Base-by-base conservation (phyloP, 768 basidiomycete species). In the Suillus plorans region DNA sequence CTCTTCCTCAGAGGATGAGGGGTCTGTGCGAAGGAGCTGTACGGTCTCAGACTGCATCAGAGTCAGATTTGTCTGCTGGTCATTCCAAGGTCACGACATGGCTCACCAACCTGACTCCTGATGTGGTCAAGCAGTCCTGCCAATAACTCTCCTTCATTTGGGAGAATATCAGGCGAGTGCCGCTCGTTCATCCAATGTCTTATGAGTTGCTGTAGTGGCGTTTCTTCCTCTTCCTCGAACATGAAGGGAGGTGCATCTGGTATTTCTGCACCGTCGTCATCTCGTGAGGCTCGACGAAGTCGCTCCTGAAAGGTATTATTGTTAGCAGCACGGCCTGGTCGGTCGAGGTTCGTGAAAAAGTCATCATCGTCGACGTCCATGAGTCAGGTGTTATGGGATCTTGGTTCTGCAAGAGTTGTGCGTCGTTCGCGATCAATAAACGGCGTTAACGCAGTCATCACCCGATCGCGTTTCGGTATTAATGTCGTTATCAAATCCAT, bases 161-260 rank as follows among this genome's bases (percentile, higher is more conserved):
- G 86, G 31, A 95, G 78, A 31, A 95, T 84, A 70, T 94, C 92
- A 2, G 92, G 93, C 8, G 90, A 85, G 69, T 91, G 86, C 52
- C 93, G 80, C 69, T 95, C 93, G 79, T 94, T 91, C 81, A 89
- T 87, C 93, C 93, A 95, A 69, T 91, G 89, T 37, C 91, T 84
- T 58, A 87, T 90, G 55, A 95, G 83, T 67, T 86, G 81, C 52
- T 91, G 85, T 2, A 94, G 76, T 0, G 87, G 85, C 5, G 89
- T 88, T 63, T 87, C 86, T 5, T 78, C 76, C 7, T 75, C 76
- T 22, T 77, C 78, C 16, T 79, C 80, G 36, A 73, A 72, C 44
- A 78, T 68, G 39, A 69, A 64, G 0, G 73, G 67, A 16, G 67
- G 74, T 5, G 68, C 65, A 42, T 67, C 70, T 31, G 73, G 74